Percentiles rank a stretch among this genome's conserved stretches.
Conservation (phyloP, 495 filamentous ascomycete genomes). For the Gamarada debralockiae region DNA sequence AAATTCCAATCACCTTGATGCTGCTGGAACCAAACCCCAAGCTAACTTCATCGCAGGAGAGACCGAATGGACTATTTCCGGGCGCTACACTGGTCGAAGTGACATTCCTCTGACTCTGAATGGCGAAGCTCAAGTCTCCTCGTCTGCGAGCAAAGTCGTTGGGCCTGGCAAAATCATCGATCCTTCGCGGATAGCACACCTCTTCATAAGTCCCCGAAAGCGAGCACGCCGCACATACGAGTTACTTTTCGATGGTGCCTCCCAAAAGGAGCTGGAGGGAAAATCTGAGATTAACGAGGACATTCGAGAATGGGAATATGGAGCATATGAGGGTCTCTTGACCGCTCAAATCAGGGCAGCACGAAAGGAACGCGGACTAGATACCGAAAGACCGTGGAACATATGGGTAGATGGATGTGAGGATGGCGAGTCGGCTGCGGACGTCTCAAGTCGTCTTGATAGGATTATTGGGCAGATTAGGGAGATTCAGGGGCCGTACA, state of each 20-base stretch:
- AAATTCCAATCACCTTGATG: not conserved
- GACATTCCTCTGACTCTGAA: conserved; percentile 68
- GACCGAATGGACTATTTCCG: conserved; percentile 81
- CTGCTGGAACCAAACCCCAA: not conserved
- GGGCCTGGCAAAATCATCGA: conserved; percentile 67
- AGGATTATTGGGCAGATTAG: conserved; percentile 59
- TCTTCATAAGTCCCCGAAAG: conserved; percentile 69
- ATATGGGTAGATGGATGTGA: conserved; percentile 70
- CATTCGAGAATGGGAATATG: conserved; percentile 78
- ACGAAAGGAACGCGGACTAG: conserved; percentile 49
- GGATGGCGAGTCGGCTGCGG: conserved; percentile 46
- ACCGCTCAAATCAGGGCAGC: conserved; percentile 53
- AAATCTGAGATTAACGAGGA: conserved; percentile 55
- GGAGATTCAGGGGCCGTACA: conserved; percentile 40
- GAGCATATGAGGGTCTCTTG: conserved; percentile 70
- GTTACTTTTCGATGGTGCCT: conserved; percentile 56
- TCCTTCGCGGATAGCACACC: conserved; percentile 60
- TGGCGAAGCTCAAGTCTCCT: conserved; percentile 63
- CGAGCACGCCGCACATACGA: conserved; percentile 70
- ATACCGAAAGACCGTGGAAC: conserved; percentile 51
- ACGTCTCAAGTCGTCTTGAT: conserved; percentile 59
- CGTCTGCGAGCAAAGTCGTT: conserved; percentile 64
- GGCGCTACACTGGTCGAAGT: conserved; percentile 68
- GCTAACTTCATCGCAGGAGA: conserved; percentile 40
- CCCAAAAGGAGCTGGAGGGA: conserved; percentile 34